phyloP scores from a whole-genome alignment of 2,329 filamentous ascomycete species.

The Cytospora piceae region DNA sequence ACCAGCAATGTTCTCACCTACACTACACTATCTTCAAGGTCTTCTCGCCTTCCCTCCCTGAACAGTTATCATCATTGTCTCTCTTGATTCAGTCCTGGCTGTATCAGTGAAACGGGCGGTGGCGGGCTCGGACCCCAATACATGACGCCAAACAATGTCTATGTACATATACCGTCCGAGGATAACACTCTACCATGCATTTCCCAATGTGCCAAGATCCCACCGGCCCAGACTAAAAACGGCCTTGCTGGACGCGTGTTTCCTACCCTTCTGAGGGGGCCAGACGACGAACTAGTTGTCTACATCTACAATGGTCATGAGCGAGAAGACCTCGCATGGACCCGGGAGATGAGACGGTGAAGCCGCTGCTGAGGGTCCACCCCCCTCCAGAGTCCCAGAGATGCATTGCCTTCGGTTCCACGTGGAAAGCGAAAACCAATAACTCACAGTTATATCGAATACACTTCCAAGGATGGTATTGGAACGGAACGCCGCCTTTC shows the following conservation, averaged over 20 bases:
- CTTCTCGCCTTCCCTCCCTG: too few species aligned
- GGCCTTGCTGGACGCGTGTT: conserved; percentile 4
- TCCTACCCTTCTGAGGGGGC: background rate
- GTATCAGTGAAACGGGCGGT: background rate
- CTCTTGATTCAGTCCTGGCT: background rate
- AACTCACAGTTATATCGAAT: background rate
- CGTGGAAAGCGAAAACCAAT: background rate
- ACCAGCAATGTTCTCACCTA: too few species aligned
- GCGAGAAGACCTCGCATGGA: conserved; percentile 21
- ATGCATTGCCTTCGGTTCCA: conserved; percentile 19
- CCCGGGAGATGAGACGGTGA: conserved; percentile 26
- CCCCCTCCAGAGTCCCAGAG: background rate
- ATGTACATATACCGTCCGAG: background rate
- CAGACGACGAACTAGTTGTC: conserved; percentile 16
- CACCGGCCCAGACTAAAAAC: conserved; percentile 19
- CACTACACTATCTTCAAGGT: too few species aligned
- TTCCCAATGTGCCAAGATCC: conserved; percentile 8
- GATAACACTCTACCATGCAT: conserved; percentile 2
- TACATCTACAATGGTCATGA: conserved; percentile 1
- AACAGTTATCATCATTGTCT: too few species aligned
- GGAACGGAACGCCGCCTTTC: background rate
- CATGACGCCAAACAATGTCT: background rate
- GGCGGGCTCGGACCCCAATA: background rate
- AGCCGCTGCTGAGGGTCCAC: conserved; percentile 6
- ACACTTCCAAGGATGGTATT: background rate